Evolutionary conservation across 768 basidiomycete species (phyloP).

Genomic region (Rhizopogon roseolus): DNA sequence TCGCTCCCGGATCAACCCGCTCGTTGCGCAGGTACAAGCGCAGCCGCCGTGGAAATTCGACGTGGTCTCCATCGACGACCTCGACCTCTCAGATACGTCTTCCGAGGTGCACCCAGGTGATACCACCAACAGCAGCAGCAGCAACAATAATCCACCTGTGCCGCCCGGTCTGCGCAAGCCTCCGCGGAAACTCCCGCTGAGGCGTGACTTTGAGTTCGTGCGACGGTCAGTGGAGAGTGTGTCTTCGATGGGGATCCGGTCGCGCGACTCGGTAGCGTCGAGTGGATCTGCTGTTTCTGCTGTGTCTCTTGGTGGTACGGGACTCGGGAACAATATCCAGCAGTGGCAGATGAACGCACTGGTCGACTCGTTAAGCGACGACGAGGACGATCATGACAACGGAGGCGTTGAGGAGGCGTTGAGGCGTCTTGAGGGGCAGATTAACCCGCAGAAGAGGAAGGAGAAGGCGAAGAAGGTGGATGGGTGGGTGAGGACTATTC

Average conservation of each 20-base stretch:
- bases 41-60: slow-evolving; percentile 59
- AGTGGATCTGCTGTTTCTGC: slow-evolving; percentile 31
- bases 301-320: slow-evolving; percentile 34
- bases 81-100: slow-evolving; percentile 76
- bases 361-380: slow-evolving; percentile 53
- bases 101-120: slow-evolving; percentile 42
- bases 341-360: slow-evolving; percentile 82
- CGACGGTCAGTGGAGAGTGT: slow-evolving; percentile 64
- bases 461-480: slow-evolving; percentile 77
- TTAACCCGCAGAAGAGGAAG: slow-evolving; percentile 65
- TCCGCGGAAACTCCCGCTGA: slow-evolving; percentile 59
- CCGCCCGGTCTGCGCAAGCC: slow-evolving; percentile 53
- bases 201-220: slow-evolving; percentile 80
- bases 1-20: slow-evolving; percentile 22
- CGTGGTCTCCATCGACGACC: slow-evolving; percentile 72
- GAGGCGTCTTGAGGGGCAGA: slow-evolving; percentile 77
- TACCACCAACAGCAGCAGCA: too few species aligned
- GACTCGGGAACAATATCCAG: slow-evolving; percentile 43
- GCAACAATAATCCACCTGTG: slow-evolving; percentile 24
- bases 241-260: slow-evolving; percentile 74
- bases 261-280: slow-evolving; percentile 55
- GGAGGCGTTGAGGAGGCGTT: slow-evolving; percentile 55
- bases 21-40: slow-evolving; percentile 29
- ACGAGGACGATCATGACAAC: slow-evolving; percentile 51
- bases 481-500: slow-evolving; percentile 73